These are phyloP conservation scores for Saksenaea vasiformis DNA, from an alignment of 371 early-diverging fungal species.

Conservation along the genomic window DNA sequence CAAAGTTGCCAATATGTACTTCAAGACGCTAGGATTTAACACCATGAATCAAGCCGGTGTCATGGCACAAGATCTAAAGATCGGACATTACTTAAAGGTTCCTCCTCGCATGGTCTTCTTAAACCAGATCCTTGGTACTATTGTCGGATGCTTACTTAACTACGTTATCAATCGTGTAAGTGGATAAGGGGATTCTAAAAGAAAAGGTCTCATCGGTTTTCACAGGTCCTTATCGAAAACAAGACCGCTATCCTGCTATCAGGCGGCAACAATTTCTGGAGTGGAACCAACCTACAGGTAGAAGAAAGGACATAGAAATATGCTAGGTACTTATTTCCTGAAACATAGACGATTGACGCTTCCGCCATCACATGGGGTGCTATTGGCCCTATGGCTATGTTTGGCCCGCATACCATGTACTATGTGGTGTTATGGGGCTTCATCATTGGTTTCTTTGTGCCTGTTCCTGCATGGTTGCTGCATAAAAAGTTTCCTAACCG, in stretches of 20 bases:
- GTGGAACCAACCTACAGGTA: slow-evolving; percentile 46
- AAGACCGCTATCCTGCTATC: slow-evolving; percentile 43
- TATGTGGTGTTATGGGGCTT: slow-evolving; percentile 57
- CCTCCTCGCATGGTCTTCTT: slow-evolving; percentile 66
- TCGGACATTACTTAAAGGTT: slow-evolving; percentile 78
- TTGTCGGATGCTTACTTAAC: slow-evolving; percentile 58
- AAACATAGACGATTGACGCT: slow-evolving; percentile 39
- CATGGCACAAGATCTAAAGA: slow-evolving; percentile 63
- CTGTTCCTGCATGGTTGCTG: slow-evolving; percentile 36
- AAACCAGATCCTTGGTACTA: slow-evolving; percentile 64
- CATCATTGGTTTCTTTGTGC: slow-evolving; percentile 32
- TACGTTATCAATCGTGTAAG: slow-evolving; percentile 47
- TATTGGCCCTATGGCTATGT: slow-evolving; percentile 74
- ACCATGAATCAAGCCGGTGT: slow-evolving; percentile 55
- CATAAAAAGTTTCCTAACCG: slow-evolving; percentile 36
- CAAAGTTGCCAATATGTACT: slow-evolving; percentile 60
- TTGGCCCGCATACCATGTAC: slow-evolving; percentile 65
- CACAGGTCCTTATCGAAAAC: slow-evolving; percentile 35
- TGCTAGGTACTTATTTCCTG: background rate
- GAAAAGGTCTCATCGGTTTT: background rate
- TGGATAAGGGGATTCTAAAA: background rate
- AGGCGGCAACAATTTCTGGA: slow-evolving; percentile 52
- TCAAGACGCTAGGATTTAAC: slow-evolving; percentile 55
- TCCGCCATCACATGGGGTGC: slow-evolving; percentile 67
- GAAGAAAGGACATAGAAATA: background rate